Base-by-base conservation (phyloP, 1,284 basidiomycete species). In the Singerocomus inundabilis region DNA sequence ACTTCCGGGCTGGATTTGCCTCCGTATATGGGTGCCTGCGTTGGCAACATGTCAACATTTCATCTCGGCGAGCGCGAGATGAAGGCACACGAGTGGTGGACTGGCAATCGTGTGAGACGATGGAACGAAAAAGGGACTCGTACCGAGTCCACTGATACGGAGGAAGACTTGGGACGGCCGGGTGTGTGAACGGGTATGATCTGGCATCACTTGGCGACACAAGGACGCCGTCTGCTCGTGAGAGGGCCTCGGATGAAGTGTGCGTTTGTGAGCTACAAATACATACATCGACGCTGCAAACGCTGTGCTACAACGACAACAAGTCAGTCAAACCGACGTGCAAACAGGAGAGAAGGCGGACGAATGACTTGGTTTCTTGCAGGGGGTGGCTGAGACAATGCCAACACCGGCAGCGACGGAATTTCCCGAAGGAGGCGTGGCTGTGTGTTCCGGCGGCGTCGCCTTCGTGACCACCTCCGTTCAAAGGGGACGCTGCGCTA, bases 401-500 rank as follows among this genome's bases (percentile, higher is more conserved):
- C 18, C 35, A 21, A n/a, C 24, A 26, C 29, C 28, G 10, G 24
- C 15, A 34, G 2, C 11, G 29, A 8, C 24, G 31, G 33, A 8
- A 57, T 49, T 58, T 33, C 56, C 56, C 33, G 51, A 60, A 37
- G 15, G 4, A 35, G 39, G 12, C 1, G 32, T 37, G 48, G 37
- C 41, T 42, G 41, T 49, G 41, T 6, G n/a, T n/a, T 5, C n/a
- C 6, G 18, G 12, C 12, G n/a, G 24, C 6, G 1, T 37, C 42
- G 6, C n/a, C 25, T 30, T 31, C 15, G 39, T n/a, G 29, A 13
- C 31, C 5, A 24, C 29, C n/a, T n/a, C n/a, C n/a, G n/a, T n/a
- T n/a, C n/a, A n/a, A n/a, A n/a, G n/a, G n/a, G n/a, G n/a, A n/a
- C n/a, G n/a, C n/a, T n/a, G n/a, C n/a, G n/a, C n/a, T n/a, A n/a